Conservation (phyloP, 305 asterid genomes). For the Solanum chacoense region DNA sequence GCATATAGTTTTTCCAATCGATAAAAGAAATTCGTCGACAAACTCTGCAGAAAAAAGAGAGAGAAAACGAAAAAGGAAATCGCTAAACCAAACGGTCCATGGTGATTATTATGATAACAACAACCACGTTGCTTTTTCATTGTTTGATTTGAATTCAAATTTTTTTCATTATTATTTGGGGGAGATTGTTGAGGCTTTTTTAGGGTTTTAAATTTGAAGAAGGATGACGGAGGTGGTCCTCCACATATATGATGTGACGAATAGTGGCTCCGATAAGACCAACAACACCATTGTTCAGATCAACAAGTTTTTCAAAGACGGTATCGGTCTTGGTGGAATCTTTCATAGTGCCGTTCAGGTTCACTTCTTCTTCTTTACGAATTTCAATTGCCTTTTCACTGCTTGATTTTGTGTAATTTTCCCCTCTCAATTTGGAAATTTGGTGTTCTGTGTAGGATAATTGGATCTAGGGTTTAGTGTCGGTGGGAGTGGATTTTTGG, state of each 20-base stretch:
- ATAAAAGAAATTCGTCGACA: neutral
- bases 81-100: neutral
- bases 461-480: slow-evolving; percentile 8
- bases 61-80: neutral
- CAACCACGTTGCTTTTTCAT: neutral
- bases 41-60: neutral
- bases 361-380: neutral
- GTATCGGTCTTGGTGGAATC: slow-evolving; percentile 89
- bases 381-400: neutral
- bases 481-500: neutral
- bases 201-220: slow-evolving; percentile 27
- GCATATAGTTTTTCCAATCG: neutral
- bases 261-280: slow-evolving; percentile 72
- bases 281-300: slow-evolving; percentile 81
- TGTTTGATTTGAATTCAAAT: neutral
- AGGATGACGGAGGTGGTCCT: slow-evolving; percentile 74
- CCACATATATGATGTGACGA: slow-evolving; percentile 89
- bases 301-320: slow-evolving; percentile 88
- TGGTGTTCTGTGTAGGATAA: neutral
- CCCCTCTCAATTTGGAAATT: neutral
- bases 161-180: neutral
- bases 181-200: slow-evolving; percentile 6
- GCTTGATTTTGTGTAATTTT: neutral
- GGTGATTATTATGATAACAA: neutral
- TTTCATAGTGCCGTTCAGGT: slow-evolving; percentile 98